Evolutionary conservation across 352 stramenopile genomes (phyloP), one percentile per base, ranked within the genome.

Genomic region (Thalassiosira hispida): DNA sequence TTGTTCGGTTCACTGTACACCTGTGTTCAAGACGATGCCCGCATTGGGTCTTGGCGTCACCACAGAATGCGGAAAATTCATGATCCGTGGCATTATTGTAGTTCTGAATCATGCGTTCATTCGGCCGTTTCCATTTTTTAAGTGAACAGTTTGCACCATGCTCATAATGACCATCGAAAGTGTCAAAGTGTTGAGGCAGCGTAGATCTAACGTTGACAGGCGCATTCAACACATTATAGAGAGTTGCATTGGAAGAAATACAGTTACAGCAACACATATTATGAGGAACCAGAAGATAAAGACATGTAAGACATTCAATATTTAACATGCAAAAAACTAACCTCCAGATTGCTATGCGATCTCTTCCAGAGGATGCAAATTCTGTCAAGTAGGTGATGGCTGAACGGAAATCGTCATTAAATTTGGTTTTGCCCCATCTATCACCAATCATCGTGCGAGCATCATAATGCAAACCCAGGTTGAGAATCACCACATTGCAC

Each of bases 161-260:
- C 1, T 56, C 31, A 55, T 44, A 59, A 44, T 57, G 42, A 1
- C 55, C 56, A 69, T 69, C 33, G 51, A 27, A 11, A 33, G 44
- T 69, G 23, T 38, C 27, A 77, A 77, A 69, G 40, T 77, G 56
- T 55, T 69, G 56, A 20, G 56, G 67, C 22, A 77, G 29, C 11
- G 52, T 22, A 49, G 63, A 56, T 42, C 33, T 42, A 11, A 42
- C 11, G n/a, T 42, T 12, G 5, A 42, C 11, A 5, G 5, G 33
- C 5, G 5, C 11, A 11, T n/a, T n/a, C n/a, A n/a, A n/a, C n/a
- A n/a, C n/a, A n/a, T n/a, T 42, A 11, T n/a, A n/a, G n/a, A n/a
- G n/a, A n/a, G n/a, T n/a, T n/a, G n/a, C n/a, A n/a, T n/a, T n/a
- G n/a, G n/a, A n/a, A n/a, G n/a, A n/a, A n/a, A n/a, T n/a, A n/a